Evolutionary conservation across 805 yeast genomes (phyloP).

Genomic region (Candida tallmaniae): DNA sequence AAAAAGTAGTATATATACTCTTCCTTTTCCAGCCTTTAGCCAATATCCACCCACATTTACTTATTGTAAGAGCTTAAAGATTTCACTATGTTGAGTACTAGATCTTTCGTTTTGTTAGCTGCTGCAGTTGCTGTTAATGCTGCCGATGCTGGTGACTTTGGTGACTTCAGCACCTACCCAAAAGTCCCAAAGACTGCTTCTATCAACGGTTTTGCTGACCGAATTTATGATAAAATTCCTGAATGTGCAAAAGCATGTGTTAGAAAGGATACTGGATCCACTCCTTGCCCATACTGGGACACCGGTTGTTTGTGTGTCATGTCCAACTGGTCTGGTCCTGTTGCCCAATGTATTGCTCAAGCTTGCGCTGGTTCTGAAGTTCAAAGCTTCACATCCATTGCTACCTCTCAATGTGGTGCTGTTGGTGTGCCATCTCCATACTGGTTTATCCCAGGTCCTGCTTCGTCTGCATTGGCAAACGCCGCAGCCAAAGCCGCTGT

Average conservation of each 20-base stretch:
- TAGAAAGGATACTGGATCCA: conserved; percentile 22
- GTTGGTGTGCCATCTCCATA: conserved; percentile 15
- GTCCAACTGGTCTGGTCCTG: conserved; percentile 27
- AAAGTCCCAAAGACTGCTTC: conserved; percentile 35
- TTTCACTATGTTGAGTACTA: conserved; percentile 13
- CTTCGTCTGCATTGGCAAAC: conserved; percentile 11
- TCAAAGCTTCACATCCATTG: conserved; percentile 23
- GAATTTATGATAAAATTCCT: conserved; percentile 29
- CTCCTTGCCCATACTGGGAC: conserved; percentile 46
- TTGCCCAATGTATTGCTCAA: conserved; percentile 35
- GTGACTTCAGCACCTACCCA: conserved; percentile 29
- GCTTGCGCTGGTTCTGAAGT: conserved; percentile 34
- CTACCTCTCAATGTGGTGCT: conserved; percentile 26
- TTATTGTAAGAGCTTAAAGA: too few species aligned
- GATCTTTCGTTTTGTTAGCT: conserved; percentile 11
- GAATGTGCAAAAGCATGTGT: conserved; percentile 35
- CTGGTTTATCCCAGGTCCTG: conserved; percentile 28
- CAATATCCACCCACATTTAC: too few species aligned
- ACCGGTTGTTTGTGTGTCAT: conserved; percentile 44
- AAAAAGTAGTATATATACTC: too few species aligned
- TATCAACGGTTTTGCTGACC: conserved; percentile 41
- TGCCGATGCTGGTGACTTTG: conserved; percentile 10
- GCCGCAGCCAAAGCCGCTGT: conserved; percentile 20
- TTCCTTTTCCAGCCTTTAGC: too few species aligned
- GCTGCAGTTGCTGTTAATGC: conserved; percentile 14